phyloP scores from a whole-genome alignment of 2,329 filamentous ascomycete species.

The Triangularia setosa region DNA sequence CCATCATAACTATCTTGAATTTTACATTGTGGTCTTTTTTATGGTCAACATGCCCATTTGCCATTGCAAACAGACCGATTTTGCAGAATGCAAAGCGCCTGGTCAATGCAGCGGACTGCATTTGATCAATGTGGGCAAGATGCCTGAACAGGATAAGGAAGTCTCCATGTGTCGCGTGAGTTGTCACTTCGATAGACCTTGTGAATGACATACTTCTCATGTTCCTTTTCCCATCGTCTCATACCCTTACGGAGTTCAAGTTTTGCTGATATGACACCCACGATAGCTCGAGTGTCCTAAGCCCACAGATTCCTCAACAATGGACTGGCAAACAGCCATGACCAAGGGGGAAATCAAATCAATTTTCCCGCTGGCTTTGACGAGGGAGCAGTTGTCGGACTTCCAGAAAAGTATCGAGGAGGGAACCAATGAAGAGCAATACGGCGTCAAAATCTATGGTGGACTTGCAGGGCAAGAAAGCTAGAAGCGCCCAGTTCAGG shows the following conservation, averaged over 20 bases:
- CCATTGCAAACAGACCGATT: not conserved
- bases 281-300: not conserved
- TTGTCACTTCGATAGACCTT: no score
- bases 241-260: no score
- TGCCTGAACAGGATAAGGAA: not conserved
- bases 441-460: not conserved
- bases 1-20: not conserved
- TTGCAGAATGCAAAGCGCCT: not conserved
- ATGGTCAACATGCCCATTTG: not conserved
- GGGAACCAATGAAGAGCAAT: not conserved
- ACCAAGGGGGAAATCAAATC: not conserved
- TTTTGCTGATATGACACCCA: not conserved
- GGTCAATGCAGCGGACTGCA: not conserved
- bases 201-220: no score
- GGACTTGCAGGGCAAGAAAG: not conserved
- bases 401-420: not conserved
- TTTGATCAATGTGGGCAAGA: not conserved
- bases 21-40: not conserved
- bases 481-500: not conserved
- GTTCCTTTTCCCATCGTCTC: no score
- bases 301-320: not conserved
- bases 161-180: no score
- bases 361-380: not conserved
- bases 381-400: not conserved
- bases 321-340: not conserved